Evolutionary conservation across 2,329 filamentous ascomycete species (phyloP), one percentile per base, ranked within the genome.

Genomic region (Fusarium poae): DNA sequence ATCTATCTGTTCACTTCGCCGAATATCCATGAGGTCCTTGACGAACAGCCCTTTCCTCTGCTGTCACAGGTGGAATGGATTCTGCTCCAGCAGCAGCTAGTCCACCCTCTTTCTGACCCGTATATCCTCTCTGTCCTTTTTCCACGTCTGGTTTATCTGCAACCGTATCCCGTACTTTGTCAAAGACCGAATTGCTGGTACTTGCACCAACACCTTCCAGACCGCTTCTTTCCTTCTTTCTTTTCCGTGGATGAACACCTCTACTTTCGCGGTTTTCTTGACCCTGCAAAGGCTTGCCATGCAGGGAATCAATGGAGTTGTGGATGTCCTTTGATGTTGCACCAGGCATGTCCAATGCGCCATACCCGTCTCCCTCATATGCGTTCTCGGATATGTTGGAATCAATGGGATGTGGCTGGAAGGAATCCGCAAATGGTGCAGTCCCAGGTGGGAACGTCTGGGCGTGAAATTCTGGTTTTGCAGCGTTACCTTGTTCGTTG

Each of bases 201-300:
- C 56, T 58, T 0, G 56, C 49, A 3, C 39, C 50, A 0, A 58
- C 49, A 45, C 56, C 56, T 2, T 58, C 56, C 0, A 56, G 10
- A 3, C 56, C 50, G 18, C 56, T 56, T 15, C 25, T 25, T 4
- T 58, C 56, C 56, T 58, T 58, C 56, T 58, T 58, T 6, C 56
- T 58, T 50, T 56, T 58, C 13, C 56, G 27, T 0, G 56, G 56
- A 45, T 58, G 56, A n/a, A 56, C 49, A 6, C 56, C 56, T 11
- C 56, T 39, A 4, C 12, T 12, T 20, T 58, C 56, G 27, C 56
- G 50, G 25, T 56, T 58, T n/a, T 56, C 49, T 44, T 56, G 50
- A 1, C 56, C 56, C 0, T 25, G n/a, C 18, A 58, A 3, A 15
- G 56, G 50, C 4, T 16, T 58, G 0, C 56, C 56, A 4, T 56